Evolutionary conservation across 2,329 filamentous ascomycete genomes (phyloP).

Genomic region (Neurospora sp.): DNA sequence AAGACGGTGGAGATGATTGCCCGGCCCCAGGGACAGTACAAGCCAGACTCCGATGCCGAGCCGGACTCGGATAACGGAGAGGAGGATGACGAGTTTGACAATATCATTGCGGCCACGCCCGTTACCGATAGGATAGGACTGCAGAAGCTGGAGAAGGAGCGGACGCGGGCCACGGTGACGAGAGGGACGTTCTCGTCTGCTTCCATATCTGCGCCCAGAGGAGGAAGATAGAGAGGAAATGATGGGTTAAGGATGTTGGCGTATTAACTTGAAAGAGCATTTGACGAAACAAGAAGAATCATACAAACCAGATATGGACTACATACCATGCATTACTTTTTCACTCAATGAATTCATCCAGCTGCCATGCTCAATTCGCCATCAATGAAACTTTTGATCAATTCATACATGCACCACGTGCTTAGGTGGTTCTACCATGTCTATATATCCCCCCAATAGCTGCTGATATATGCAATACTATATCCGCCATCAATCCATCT

Average conservation of each 20-base stretch:
- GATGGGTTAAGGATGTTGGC: neutral
- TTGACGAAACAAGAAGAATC: neutral
- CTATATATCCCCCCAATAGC: neutral
- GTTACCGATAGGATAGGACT: constrained; percentile 76
- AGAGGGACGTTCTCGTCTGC: constrained; percentile 40
- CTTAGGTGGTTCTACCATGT: neutral
- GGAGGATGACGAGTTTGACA: constrained; percentile 75
- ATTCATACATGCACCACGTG: neutral
- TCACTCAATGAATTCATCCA: neutral
- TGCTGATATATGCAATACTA: neutral
- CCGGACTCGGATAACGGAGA: constrained; percentile 59
- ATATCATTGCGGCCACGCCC: constrained; percentile 84
- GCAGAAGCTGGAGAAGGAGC: constrained; percentile 45
- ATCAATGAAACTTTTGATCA: neutral
- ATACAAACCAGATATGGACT: neutral
- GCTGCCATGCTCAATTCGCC: neutral
- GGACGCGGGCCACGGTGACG: constrained; percentile 37
- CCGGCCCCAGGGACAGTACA: constrained; percentile 40
- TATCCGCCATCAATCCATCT: neutral
- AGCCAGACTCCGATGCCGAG: constrained; percentile 56
- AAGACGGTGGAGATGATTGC: constrained; percentile 52
- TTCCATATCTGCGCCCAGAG: constrained; percentile 37
- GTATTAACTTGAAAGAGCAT: neutral
- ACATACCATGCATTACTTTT: neutral
- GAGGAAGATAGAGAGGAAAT: constrained; percentile 27